Base-by-base conservation (phyloP, 371 early-diverging fungal species). In the Chytridium lagenaria region DNA sequence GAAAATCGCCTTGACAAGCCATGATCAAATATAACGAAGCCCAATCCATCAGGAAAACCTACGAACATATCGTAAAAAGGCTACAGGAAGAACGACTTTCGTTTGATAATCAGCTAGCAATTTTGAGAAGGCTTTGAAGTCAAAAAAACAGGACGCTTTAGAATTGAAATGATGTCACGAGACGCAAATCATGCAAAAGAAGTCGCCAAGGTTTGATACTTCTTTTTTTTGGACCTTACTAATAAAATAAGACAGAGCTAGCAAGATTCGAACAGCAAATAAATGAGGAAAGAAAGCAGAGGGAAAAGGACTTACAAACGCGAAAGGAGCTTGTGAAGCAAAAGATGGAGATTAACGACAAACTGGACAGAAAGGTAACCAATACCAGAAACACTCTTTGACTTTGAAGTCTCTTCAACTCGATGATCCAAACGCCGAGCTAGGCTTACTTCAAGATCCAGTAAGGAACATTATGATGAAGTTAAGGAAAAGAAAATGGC, bases 21-120 rank as follows among this genome's bases (percentile, higher is more conserved):
- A 80, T 80, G 75, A 88, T 87, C 73, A 88, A 88, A 72, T 88
- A 84, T 78, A 84, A 87, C 72, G 88, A 88, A 59, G 85, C 88
- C 0, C 87, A 86, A 63, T 82, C 88, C 2, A 81, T 88, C 44
- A 70, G 83, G n/a, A 88, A 86, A 70, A 86, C 84, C 0, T 88
- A 88, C 72, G 88, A 88, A 72, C 78, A 82, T 61, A 88, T 88
- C 59, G 82, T 84, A 36, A 81, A 85, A 69, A 30, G 80, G 34
- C 78, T 88, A 38, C 88, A 88, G 72, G 88, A 86, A 22, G 88
- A 88, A 69, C 78, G 85, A 5, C 74, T 86, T 44, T 76, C 84
- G 26, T 88, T 86, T 64, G 87, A 88, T 63, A 81, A 81, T 52
- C 87, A 85, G 79, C 73, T 88, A 1, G 81, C 83, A 78, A 77